Percentiles rank a stretch among this genome's conserved stretches.
These are phyloP conservation scores for Xylaria sp. DNA, from an alignment of 2,329 filamentous ascomycete species.

Conservation along the genomic window DNA sequence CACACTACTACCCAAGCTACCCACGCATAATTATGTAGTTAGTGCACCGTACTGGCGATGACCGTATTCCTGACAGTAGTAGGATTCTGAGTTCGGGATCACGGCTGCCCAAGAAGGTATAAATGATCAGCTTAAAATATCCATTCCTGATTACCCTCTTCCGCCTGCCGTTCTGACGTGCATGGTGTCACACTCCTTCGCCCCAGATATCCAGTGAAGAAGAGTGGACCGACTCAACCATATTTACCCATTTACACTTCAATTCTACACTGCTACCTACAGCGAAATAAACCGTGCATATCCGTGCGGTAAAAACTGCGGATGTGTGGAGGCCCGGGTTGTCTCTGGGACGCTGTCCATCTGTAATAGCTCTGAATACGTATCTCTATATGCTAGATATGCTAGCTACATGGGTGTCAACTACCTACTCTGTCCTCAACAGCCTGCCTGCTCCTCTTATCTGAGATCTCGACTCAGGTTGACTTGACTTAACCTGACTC, in stretches of 20 bases:
- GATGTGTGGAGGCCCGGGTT: neutral
- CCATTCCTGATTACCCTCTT: slow-evolving; percentile 6
- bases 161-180: slow-evolving; percentile 26
- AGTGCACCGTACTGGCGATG: too few relatives aligned
- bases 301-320: neutral
- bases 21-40: too few relatives aligned
- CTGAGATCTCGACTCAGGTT: neutral
- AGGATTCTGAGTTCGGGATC: slow-evolving; percentile 8
- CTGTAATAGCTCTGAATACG: neutral
- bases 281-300: neutral
- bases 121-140: slow-evolving; percentile 35
- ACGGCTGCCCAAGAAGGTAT: slow-evolving; percentile 15
- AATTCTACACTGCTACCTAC: neutral
- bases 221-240: slow-evolving; percentile 5
- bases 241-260: slow-evolving; percentile 1
- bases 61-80: neutral
- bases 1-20: too few relatives aligned
- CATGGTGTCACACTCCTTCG: slow-evolving; percentile 21
- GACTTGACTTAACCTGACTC: neutral
- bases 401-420: too few relatives aligned
- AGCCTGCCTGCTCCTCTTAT: too few relatives aligned
- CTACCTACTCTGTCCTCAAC: too few relatives aligned
- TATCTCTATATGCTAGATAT: neutral
- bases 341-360: neutral
- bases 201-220: slow-evolving; percentile 20